A percentile compares a stretch with the other conserved stretches of the same genome.
Evolutionary conservation across 2,329 filamentous ascomycete genomes (phyloP).

Genomic region (Bertia moriformis): DNA sequence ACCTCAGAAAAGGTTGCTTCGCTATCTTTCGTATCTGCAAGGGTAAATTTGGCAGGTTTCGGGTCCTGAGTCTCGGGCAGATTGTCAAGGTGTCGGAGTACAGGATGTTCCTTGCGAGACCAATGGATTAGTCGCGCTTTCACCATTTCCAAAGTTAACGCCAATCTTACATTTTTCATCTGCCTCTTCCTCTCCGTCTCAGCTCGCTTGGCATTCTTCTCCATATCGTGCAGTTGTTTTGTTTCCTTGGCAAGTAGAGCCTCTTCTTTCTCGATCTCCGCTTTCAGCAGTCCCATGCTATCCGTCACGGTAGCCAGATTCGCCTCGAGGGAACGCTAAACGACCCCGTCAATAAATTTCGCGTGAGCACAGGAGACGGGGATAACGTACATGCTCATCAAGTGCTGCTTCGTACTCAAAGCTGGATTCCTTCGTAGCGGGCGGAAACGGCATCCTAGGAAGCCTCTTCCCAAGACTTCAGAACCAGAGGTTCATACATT

Average conservation of each 20-base stretch:
- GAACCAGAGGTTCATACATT: too few species aligned
- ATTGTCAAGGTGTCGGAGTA: conserved; percentile 18
- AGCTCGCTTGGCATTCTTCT: conserved; percentile 22
- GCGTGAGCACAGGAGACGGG: background rate
- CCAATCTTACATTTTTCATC: conserved; percentile 21
- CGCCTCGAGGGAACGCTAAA: conserved; percentile 13
- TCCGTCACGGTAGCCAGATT: conserved; percentile 20
- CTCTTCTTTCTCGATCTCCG: conserved; percentile 24
- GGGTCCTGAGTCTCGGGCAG: conserved; percentile 5
- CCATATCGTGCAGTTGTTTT: conserved; percentile 21
- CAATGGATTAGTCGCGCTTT: background rate
- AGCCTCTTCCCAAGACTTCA: conserved; percentile 20
- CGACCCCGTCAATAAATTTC: conserved; percentile 6
- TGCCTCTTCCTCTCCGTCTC: conserved; percentile 20
- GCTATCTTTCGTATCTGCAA: conserved; percentile 10
- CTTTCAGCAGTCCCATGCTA: conserved; percentile 20
- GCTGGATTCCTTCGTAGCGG: conserved; percentile 19
- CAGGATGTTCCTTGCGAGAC: conserved; percentile 23
- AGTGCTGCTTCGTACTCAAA: conserved; percentile 26
- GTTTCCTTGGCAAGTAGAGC: conserved; percentile 20
- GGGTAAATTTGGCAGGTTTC: conserved; percentile 11
- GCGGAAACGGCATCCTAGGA: conserved; percentile 27
- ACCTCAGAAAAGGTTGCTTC: background rate
- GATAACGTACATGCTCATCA: conserved; percentile 19
- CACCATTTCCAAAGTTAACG: background rate